These are phyloP conservation scores for Starmerella vaccinii DNA, from an alignment of 805 yeast species.

Conservation along the genomic window DNA sequence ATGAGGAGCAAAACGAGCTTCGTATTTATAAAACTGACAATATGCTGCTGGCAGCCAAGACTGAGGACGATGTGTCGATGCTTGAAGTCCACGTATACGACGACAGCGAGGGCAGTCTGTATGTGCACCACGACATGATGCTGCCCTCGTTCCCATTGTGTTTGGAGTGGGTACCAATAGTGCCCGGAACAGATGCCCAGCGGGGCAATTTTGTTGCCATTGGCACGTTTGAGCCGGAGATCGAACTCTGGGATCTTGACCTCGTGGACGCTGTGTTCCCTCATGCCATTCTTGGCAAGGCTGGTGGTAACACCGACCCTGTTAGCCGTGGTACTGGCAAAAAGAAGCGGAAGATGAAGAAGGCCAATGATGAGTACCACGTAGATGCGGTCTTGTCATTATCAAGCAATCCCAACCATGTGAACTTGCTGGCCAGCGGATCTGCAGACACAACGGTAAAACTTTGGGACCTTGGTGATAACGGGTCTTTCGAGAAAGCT, in stretches of 20 bases:
- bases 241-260: slow-evolving; percentile 94
- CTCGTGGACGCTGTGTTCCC: slow-evolving; percentile 90
- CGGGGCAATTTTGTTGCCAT: slow-evolving; percentile 89
- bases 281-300: slow-evolving; percentile 73
- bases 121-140: slow-evolving; percentile 95
- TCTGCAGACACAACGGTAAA: slow-evolving; percentile 93
- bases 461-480: slow-evolving; percentile 74
- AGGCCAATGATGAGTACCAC: slow-evolving; percentile 61
- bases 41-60: slow-evolving; percentile 78
- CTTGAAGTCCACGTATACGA: slow-evolving; percentile 91
- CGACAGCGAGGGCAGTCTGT: slow-evolving; percentile 71
- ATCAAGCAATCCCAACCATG: slow-evolving; percentile 67
- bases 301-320: slow-evolving; percentile 28
- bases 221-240: slow-evolving; percentile 95
- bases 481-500: slow-evolving; percentile 43
- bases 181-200: slow-evolving; percentile 33
- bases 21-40: slow-evolving; percentile 87
- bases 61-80: slow-evolving; percentile 89
- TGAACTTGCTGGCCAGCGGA: slow-evolving; percentile 82
- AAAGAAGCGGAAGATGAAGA: slow-evolving; percentile 45
- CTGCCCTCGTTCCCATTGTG: slow-evolving; percentile 94
- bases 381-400: slow-evolving; percentile 88
- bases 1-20: slow-evolving; percentile 72
- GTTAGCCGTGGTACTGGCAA: slow-evolving; percentile 27
- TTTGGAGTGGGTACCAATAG: slow-evolving; percentile 81